Percentiles rank a stretch among this genome's conserved stretches.
Evolutionary conservation across 2,329 filamentous ascomycete species (phyloP).

Genomic region (Septoria linicola): DNA sequence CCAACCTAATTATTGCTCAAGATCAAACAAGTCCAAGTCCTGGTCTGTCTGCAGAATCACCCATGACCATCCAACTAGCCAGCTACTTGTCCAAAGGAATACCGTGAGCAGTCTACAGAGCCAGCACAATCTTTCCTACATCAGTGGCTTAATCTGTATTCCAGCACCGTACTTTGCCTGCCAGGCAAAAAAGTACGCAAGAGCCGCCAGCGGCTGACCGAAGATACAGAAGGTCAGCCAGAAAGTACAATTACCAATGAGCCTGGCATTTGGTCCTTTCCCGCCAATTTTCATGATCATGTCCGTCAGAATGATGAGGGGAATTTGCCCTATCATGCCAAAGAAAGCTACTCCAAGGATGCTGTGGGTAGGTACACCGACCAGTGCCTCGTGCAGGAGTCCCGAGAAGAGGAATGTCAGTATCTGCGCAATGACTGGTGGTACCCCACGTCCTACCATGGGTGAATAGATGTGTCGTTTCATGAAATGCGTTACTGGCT

Average conservation of each 20-base stretch:
- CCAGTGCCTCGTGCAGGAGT: conserved; percentile 84
- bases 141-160: conserved; percentile 25
- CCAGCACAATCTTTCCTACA: conserved; percentile 12
- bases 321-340: conserved; percentile 91
- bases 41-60: background rate
- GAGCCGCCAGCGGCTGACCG: conserved; percentile 85
- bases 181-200: conserved; percentile 96
- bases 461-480: conserved; percentile 90
- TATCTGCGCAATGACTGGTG: conserved; percentile 66
- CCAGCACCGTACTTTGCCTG: conserved; percentile 78
- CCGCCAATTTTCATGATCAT: conserved; percentile 68
- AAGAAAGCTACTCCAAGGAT: conserved; percentile 77
- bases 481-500: conserved; percentile 96
- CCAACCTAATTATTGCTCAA: too few species aligned
- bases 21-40: background rate
- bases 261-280: conserved; percentile 68
- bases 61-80: background rate
- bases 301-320: conserved; percentile 77
- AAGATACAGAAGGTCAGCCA: conserved; percentile 96
- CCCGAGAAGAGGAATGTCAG: conserved; percentile 87
- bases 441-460: conserved; percentile 80
- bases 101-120: background rate
- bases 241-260: conserved; percentile 90
- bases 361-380: conserved; percentile 84
- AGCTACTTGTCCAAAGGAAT: background rate